Conservation (phyloP, 768 basidiomycete species). For the Lactifluus piperatus region DNA sequence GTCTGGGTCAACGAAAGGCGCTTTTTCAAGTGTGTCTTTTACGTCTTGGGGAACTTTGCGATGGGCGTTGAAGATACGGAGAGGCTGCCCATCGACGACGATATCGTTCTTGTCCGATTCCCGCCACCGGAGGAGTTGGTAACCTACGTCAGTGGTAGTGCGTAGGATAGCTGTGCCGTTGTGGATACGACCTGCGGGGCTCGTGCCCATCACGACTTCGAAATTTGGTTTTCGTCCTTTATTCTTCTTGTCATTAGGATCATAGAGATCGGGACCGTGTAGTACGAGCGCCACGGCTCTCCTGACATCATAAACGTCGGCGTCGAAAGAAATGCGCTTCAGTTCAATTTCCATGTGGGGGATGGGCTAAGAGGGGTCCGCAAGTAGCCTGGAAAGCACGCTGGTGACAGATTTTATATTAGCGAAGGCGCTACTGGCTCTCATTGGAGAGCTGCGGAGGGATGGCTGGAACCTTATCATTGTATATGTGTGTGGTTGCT, state of each 20-base stretch:
- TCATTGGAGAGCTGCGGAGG: not conserved
- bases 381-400: not conserved
- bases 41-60: conserved; percentile 1
- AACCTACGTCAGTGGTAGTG: conserved; percentile 29
- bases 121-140: conserved; percentile 38
- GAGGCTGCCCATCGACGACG: conserved; percentile 20
- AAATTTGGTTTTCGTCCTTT: conserved; percentile 44
- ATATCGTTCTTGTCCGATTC: conserved; percentile 25
- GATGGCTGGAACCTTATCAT: too few relatives aligned
- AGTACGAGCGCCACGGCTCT: conserved; percentile 46
- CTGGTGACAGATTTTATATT: not conserved
- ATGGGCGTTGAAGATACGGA: conserved; percentile 17
- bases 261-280: conserved; percentile 45
- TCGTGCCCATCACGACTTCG: conserved; percentile 42
- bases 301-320: conserved; percentile 48
- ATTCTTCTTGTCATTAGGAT: conserved; percentile 27
- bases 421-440: not conserved
- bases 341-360: conserved; percentile 35
- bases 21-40: conserved; percentile 25
- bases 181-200: conserved; percentile 45
- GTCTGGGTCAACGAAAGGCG: conserved; percentile 27
- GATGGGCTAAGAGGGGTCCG: not conserved
- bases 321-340: conserved; percentile 29
- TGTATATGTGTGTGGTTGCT: too few relatives aligned
- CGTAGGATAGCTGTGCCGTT: conserved; percentile 39